Percentiles rank a stretch among this genome's conserved stretches.
Evolutionary conservation across 2,329 filamentous ascomycete genomes (phyloP).

Genomic region (Metarhizium sp.): DNA sequence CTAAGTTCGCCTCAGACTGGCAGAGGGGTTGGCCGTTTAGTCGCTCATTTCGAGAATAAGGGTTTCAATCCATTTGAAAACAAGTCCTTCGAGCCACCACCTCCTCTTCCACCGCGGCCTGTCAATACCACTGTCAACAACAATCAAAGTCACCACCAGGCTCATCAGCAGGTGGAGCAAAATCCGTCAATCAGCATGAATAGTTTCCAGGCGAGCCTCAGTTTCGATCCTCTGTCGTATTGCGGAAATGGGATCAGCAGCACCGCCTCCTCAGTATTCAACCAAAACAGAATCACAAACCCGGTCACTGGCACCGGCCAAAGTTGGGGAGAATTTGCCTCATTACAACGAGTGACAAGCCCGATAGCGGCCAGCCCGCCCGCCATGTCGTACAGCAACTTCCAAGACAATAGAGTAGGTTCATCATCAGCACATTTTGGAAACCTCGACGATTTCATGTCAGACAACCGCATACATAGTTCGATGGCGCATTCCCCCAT

Average conservation of each 20-base stretch:
- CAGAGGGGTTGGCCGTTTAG: conserved; percentile 24
- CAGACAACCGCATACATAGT: conserved; percentile 16
- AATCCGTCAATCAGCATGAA: conserved; percentile 14
- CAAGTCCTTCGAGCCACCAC: conserved; percentile 20
- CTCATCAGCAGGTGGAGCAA: conserved; percentile 9
- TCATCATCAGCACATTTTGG: conserved; percentile 20
- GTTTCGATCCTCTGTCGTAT: conserved; percentile 6
- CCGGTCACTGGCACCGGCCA: conserved; percentile 22
- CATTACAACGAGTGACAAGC: conserved; percentile 21
- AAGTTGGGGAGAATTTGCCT: conserved; percentile 21
- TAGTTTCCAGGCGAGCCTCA: conserved; percentile 7
- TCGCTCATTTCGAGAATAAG: conserved; percentile 32
- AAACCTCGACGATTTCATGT: conserved; percentile 24
- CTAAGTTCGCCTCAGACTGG: conserved; percentile 15
- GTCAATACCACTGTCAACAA: conserved; percentile 15
- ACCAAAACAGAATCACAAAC: conserved; percentile 20
- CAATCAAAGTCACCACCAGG: not conserved
- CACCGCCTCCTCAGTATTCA: conserved; percentile 4
- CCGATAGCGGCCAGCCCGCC: conserved; percentile 21
- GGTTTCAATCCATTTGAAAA: conserved; percentile 24
- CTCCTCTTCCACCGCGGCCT: conserved; percentile 26
- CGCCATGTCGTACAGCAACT: conserved; percentile 21
- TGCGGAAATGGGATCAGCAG: conserved; percentile 4
- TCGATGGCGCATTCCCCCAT: conserved; percentile 16
- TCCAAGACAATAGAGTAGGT: conserved; percentile 19